Evolutionary conservation across 768 basidiomycete genomes (phyloP), one percentile per base, ranked within the genome.

Genomic region (Xerocomellus intermedius): DNA sequence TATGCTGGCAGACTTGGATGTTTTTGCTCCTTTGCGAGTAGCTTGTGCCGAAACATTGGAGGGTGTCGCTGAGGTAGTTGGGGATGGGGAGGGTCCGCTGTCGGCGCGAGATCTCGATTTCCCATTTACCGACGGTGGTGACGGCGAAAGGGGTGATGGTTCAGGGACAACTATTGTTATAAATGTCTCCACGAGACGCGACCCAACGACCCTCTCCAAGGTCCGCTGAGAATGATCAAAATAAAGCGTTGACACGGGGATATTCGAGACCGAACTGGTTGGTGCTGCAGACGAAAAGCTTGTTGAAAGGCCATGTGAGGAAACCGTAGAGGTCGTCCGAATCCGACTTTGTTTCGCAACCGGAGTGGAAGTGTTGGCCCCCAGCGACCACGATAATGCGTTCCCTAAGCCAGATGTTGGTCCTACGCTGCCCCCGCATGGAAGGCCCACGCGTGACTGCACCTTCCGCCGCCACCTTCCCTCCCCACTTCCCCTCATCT

Each of bases 181-280:
- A 62, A 90, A 89, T 0, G 90, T 89, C 69, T 91, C 88, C 22
- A 92, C 84, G 30, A 93, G 74, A 45, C 90, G 82, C 33, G 89
- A 85, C 50, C 75, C 73, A 12, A 93, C 77, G 14, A 91, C 80
- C 61, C 78, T 86, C 74, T 92, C 89, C 42, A 92, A 74, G 8
- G 77, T 79, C 28, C 72, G 71, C 64, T 92, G 90, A 5, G 89
- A 87, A 56, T 86, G 79, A 61, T 85, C 84, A 16, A 77, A 77
- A 51, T 81, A 72, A 44, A 81, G 67, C 13, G 69, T 59, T 36
- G 65, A 67, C 47, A 68, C 69, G 57, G 64, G 50, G 35, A 58
- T 45, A 22, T 35, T 52, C 32, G 64, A 52, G 16, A 61, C 50
- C 13, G 57, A 51, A 45, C 45, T 49, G 16, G 36, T 22, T 8